A percentile compares a stretch with the other conserved stretches of the same genome.
These are phyloP conservation scores for Plectranthus barbatus DNA, from an alignment of 257 asterid genomes.

Conservation along the genomic window DNA sequence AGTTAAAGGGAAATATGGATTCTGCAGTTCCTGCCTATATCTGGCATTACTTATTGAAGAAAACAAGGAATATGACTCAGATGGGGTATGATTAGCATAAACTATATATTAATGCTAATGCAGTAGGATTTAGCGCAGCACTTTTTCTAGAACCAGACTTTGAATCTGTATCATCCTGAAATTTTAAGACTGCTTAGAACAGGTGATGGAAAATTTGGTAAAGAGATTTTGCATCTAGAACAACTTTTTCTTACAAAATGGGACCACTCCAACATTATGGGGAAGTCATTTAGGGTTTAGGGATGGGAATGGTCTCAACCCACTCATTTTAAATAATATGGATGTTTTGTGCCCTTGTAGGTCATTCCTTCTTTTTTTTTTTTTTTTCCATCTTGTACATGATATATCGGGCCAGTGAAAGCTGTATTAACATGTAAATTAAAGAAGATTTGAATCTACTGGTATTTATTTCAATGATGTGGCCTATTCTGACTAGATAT, in stretches of 20 bases:
- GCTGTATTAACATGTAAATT: no score
- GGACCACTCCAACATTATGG: no score
- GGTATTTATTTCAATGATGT: no score
- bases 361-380: background rate
- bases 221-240: background rate
- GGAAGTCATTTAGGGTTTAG: no score
- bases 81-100: constrained; percentile 58
- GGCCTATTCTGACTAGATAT: background rate
- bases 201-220: background rate
- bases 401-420: no score
- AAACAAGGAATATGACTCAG: constrained; percentile 43
- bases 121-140: background rate
- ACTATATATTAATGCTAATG: background rate
- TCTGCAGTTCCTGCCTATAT: constrained; percentile 55
- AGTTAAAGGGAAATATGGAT: constrained; percentile 56
- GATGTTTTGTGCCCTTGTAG: background rate
- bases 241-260: background rate
- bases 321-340: background rate
- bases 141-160: background rate
- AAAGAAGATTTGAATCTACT: no score
- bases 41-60: constrained; percentile 68
- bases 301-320: background rate
- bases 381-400: background rate
- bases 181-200: background rate
- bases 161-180: background rate